Percentiles rank a stretch among this genome's conserved stretches.
phyloP scores from a whole-genome alignment of 2,329 filamentous ascomycete genomes.

The Aureobasidium vineae region DNA sequence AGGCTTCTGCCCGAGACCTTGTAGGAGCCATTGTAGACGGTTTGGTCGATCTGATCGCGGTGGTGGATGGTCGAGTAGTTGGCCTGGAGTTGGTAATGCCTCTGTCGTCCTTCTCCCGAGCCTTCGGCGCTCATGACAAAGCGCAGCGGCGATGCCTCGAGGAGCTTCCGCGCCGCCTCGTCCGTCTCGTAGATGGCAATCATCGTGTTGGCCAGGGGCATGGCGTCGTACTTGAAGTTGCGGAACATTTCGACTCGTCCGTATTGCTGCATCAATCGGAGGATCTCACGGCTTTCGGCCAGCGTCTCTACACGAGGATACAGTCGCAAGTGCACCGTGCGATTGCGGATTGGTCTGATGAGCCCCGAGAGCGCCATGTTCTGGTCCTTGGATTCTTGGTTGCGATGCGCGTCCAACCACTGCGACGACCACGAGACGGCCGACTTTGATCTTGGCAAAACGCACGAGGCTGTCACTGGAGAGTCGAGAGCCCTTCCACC shows the following conservation, averaged over 20 bases:
- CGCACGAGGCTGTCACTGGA: not conserved
- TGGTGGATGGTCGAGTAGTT: conserved; percentile 23
- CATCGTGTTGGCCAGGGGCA: conserved; percentile 45
- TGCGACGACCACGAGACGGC: not conserved
- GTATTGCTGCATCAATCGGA: conserved; percentile 49
- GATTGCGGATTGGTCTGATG: conserved; percentile 39
- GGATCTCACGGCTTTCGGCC: conserved; percentile 51
- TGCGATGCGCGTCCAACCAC: no score
- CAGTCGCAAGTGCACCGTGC: conserved; percentile 50
- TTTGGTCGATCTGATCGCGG: conserved; percentile 39
- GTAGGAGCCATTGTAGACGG: conserved; percentile 37
- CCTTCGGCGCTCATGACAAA: conserved; percentile 45
- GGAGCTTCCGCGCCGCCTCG: conserved; percentile 43
- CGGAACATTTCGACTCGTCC: conserved; percentile 52
- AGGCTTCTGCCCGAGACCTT: conserved; percentile 33
- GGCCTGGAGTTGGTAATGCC: conserved; percentile 23
- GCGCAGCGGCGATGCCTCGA: conserved; percentile 48
- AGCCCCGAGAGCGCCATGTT: conserved; percentile 24
- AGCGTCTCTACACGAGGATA: conserved; percentile 49
- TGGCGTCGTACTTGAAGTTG: conserved; percentile 49
- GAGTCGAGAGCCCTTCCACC: no score
- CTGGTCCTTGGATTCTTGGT: not conserved
- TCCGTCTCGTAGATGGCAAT: conserved; percentile 49
- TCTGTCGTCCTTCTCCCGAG: conserved; percentile 19
- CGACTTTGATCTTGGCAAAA: conserved; percentile 1